A percentile compares a stretch with the other conserved stretches of the same genome.
phyloP scores from a whole-genome alignment of 352 stramenopile genomes.

The Lagenidium giganteum region DNA sequence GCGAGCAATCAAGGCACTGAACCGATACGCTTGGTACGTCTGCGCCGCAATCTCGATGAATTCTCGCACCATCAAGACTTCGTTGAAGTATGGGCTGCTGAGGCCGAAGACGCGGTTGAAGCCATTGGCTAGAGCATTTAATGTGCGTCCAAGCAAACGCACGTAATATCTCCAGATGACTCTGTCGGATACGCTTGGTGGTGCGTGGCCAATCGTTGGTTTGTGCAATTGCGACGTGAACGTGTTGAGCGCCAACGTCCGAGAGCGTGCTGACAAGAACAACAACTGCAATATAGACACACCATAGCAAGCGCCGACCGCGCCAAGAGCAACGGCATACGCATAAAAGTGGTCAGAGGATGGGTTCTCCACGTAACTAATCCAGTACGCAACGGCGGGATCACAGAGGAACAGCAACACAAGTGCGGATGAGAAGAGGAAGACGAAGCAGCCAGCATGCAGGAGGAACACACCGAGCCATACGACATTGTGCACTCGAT shows the following conservation, averaged over 20 bases:
- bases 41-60: conserved; percentile 7
- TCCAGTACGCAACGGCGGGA: conserved; percentile 21
- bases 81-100: background rate
- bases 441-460: conserved; percentile 14
- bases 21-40: conserved; percentile 11
- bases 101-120: conserved; percentile 1
- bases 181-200: too few relatives aligned
- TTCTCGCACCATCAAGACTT: conserved; percentile 1
- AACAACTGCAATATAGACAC: too few relatives aligned
- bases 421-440: conserved; percentile 11
- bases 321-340: conserved; percentile 12
- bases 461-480: too few relatives aligned
- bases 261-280: too few relatives aligned
- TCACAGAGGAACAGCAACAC: conserved; percentile 22
- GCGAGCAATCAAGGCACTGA: conserved; percentile 4
- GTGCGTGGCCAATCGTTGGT: too few relatives aligned
- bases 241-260: too few relatives aligned
- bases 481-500: too few relatives aligned
- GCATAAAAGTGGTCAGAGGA: conserved; percentile 14
- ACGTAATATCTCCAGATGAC: too few relatives aligned
- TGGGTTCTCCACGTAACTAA: conserved; percentile 13
- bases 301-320: too few relatives aligned
- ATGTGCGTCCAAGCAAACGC: too few relatives aligned
- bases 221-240: too few relatives aligned
- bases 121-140: too few relatives aligned